Percentiles rank a stretch among this genome's conserved stretches.
These are phyloP conservation scores for Trifolium dubium DNA, from an alignment of 306 rosid genomes.

Conservation along the genomic window DNA sequence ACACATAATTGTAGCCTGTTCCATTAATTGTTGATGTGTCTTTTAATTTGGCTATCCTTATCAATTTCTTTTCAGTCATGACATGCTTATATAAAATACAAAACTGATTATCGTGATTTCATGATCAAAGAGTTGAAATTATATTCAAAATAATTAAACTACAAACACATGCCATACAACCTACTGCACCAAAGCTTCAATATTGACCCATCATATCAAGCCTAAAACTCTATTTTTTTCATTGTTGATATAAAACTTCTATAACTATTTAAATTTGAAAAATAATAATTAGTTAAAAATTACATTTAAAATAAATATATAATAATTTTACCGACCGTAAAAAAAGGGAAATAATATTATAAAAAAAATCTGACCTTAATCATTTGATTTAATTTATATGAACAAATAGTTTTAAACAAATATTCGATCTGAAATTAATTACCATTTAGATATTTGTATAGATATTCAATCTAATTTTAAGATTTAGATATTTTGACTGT, in stretches of 20 bases:
- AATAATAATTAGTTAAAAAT: background rate
- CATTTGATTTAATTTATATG: too few species aligned
- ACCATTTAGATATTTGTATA: background rate
- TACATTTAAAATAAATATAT: background rate
- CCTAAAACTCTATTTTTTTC: slow-evolving; percentile 28
- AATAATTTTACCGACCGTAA: too few species aligned
- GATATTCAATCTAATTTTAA: too few species aligned
- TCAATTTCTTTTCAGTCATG: slow-evolving; percentile 44
- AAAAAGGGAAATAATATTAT: too few species aligned
- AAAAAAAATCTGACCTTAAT: too few species aligned
- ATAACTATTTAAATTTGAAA: background rate
- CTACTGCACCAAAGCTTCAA: slow-evolving; percentile 33
- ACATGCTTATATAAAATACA: slow-evolving; percentile 41
- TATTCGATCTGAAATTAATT: background rate
- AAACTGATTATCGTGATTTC: slow-evolving; percentile 46
- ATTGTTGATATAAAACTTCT: background rate
- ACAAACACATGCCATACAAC: slow-evolving; percentile 39
- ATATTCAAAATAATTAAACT: slow-evolving; percentile 41
- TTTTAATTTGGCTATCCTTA: slow-evolving; percentile 36
- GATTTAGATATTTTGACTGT: too few species aligned
- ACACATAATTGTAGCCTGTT: slow-evolving; percentile 21
- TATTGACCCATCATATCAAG: slow-evolving; percentile 45
- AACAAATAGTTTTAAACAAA: too few species aligned
- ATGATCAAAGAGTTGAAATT: slow-evolving; percentile 42
- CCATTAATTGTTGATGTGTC: slow-evolving; percentile 40